Conservation (phyloP, 352 stramenopile species). For the Globisporangium takayamanum region DNA sequence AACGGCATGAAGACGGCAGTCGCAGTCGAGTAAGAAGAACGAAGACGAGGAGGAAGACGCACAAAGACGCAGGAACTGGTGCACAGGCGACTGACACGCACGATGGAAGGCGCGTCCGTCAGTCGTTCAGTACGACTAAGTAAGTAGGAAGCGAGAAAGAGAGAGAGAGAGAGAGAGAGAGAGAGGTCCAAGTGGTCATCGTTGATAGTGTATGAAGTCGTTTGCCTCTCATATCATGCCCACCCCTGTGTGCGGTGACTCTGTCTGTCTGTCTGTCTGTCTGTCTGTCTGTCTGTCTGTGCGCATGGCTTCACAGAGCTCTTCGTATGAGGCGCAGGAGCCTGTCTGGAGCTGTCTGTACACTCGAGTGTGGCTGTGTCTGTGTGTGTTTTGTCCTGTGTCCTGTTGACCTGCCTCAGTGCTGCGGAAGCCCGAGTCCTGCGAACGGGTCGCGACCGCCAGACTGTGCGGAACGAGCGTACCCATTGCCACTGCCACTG, state of each 20-base stretch:
- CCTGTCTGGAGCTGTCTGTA: not conserved
- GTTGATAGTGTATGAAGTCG: not conserved
- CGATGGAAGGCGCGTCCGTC: not conserved
- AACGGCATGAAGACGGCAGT: conserved; percentile 14
- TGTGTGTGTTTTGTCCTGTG: conserved; percentile 4
- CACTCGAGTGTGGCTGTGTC: not conserved
- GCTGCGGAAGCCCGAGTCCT: conserved; percentile 53
- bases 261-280: too few species aligned
- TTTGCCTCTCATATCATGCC: not conserved
- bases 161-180: not conserved
- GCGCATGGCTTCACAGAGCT: too few species aligned
- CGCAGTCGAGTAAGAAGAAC: conserved; percentile 21
- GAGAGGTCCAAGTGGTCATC: not conserved
- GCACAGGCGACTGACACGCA: not conserved
- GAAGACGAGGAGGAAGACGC: not conserved
- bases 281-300: too few species aligned
- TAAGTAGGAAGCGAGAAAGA: not conserved
- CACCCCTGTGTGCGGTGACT: too few species aligned
- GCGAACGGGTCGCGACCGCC: conserved; percentile 65
- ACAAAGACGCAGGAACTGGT: not conserved
- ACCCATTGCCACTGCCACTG: not conserved
- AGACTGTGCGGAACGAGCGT: conserved; percentile 4
- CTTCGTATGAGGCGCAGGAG: too few species aligned
- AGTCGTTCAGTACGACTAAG: too few species aligned
- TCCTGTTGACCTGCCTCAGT: conserved; percentile 8